Evolutionary conservation across 2,329 filamentous ascomycete species (phyloP).

Genomic region (Cadophora sp.): DNA sequence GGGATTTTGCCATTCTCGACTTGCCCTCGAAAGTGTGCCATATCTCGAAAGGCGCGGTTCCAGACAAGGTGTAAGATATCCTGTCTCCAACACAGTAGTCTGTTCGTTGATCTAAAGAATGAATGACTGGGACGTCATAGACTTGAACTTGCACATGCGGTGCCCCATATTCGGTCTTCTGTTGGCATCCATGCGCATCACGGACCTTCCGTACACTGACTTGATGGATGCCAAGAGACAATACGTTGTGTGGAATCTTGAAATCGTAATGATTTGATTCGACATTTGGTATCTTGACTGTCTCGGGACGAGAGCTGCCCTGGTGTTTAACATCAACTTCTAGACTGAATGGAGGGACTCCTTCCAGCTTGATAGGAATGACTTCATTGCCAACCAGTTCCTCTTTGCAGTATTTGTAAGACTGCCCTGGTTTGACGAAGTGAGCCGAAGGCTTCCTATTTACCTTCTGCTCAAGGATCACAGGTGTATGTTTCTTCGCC

Average conservation of each 20-base stretch:
- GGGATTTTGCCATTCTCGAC: slow-evolving; percentile 78
- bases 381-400: slow-evolving; percentile 82
- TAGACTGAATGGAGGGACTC: slow-evolving; percentile 84
- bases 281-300: slow-evolving; percentile 82
- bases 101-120: slow-evolving; percentile 79
- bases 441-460: slow-evolving; percentile 82
- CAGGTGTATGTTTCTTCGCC: slow-evolving; percentile 65
- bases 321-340: slow-evolving; percentile 95
- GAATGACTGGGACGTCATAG: slow-evolving; percentile 90
- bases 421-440: slow-evolving; percentile 87
- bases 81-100: slow-evolving; percentile 97
- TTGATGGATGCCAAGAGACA: slow-evolving; percentile 88
- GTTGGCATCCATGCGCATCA: slow-evolving; percentile 85
- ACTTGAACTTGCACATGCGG: slow-evolving; percentile 89
- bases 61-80: slow-evolving; percentile 89
- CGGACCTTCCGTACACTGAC: slow-evolving; percentile 89
- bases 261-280: slow-evolving; percentile 77
- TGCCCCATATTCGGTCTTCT: slow-evolving; percentile 72
- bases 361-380: slow-evolving; percentile 86
- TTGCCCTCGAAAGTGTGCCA: slow-evolving; percentile 87
- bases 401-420: slow-evolving; percentile 93
- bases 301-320: slow-evolving; percentile 78
- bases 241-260: slow-evolving; percentile 81
- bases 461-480: slow-evolving; percentile 82
- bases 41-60: slow-evolving; percentile 90